Evolutionary conservation across 2,329 filamentous ascomycete species (phyloP).

Genomic region (Pseudodiploospora longispora): DNA sequence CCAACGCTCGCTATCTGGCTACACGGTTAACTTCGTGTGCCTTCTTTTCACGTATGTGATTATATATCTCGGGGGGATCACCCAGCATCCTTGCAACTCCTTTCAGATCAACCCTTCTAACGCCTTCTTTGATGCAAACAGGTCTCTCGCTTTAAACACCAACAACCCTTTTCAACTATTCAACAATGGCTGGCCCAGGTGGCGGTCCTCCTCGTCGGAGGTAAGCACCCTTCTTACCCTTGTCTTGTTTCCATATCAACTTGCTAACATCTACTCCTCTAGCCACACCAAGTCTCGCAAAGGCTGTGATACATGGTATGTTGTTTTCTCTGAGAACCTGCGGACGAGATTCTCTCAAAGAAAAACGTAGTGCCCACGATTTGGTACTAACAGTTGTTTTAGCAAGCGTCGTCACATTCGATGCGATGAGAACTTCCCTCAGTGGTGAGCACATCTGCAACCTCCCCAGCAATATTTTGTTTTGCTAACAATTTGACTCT

Average conservation of each 20-base stretch:
- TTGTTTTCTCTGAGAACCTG: slow-evolving; percentile 6
- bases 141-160: slow-evolving; percentile 23
- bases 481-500: slow-evolving; percentile 6
- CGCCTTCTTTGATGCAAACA: slow-evolving; percentile 2
- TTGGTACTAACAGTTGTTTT: slow-evolving; percentile 10
- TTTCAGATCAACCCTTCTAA: background rate
- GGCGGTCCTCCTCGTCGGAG: slow-evolving; percentile 79
- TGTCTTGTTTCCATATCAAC: slow-evolving; percentile 10
- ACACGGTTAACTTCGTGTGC: slow-evolving; percentile 21
- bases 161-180: slow-evolving; percentile 21
- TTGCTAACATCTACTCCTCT: slow-evolving; percentile 11
- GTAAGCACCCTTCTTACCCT: slow-evolving; percentile 29
- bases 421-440: slow-evolving; percentile 95
- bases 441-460: slow-evolving; percentile 59
- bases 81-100: background rate
- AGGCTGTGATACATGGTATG: slow-evolving; percentile 85
- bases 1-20: slow-evolving; percentile 32
- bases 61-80: background rate
- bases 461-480: background rate
- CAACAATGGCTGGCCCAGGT: slow-evolving; percentile 81
- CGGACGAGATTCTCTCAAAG: too few species aligned
- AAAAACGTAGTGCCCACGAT: background rate
- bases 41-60: slow-evolving; percentile 21
- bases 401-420: slow-evolving; percentile 91
- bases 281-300: slow-evolving; percentile 99